phyloP scores from a whole-genome alignment of 306 rosid genomes.

The Vigna reflexopilosa region DNA sequence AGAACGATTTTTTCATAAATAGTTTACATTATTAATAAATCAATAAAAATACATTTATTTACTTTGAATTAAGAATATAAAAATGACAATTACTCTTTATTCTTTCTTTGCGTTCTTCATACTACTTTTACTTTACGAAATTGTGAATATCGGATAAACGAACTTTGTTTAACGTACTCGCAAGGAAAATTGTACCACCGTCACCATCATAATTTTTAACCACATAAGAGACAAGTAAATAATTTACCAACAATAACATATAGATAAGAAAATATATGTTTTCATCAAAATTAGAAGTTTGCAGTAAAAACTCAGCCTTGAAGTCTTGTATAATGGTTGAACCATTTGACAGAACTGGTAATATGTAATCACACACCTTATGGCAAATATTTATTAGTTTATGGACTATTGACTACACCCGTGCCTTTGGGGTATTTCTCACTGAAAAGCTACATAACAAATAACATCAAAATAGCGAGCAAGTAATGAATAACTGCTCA shows the following conservation, averaged over 20 bases:
- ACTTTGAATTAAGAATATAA: too few species aligned
- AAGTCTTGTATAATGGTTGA: background rate
- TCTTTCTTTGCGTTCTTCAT: too few species aligned
- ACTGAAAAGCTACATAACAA: background rate
- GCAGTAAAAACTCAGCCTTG: background rate
- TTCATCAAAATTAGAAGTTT: background rate
- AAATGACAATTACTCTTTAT: too few species aligned
- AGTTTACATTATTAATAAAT: too few species aligned
- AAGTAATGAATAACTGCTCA: constrained; percentile 2
- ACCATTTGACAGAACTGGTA: background rate
- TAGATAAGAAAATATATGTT: background rate
- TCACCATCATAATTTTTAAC: background rate
- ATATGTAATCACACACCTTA: background rate
- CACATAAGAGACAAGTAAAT: background rate
- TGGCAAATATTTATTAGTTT: background rate
- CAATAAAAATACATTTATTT: too few species aligned
- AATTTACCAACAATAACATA: background rate
- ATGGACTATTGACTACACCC: background rate
- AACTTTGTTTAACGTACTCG: background rate
- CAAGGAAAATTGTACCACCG: background rate
- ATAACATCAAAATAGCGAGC: background rate
- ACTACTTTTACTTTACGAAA: background rate
- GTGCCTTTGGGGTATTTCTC: background rate
- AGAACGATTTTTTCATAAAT: too few species aligned
- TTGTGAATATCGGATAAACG: background rate